Evolutionary conservation across 805 yeast species (phyloP).

Genomic region (Lipomyces lipofer): DNA sequence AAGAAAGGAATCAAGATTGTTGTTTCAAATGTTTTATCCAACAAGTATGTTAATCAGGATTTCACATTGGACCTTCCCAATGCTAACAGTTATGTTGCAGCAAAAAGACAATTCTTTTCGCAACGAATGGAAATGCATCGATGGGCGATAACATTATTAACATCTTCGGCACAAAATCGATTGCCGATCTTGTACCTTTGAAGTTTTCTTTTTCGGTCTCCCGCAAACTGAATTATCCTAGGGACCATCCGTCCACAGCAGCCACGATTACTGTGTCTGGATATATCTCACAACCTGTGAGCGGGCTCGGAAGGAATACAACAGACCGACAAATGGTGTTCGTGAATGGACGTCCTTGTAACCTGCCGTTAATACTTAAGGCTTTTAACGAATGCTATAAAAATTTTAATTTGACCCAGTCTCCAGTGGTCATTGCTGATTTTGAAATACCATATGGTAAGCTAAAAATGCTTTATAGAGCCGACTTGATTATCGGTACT

Average conservation of each 20-base stretch:
- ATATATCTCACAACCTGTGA: conserved; percentile 68
- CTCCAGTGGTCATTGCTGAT: conserved; percentile 68
- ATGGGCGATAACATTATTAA: conserved; percentile 61
- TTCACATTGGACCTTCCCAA: not conserved
- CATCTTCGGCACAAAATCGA: conserved; percentile 69
- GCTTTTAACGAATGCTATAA: conserved; percentile 73
- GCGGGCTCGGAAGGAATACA: conserved; percentile 73
- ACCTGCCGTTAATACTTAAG: conserved; percentile 54
- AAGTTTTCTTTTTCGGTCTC: conserved; percentile 37
- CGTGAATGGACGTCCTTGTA: conserved; percentile 76
- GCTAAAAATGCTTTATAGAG: too few relatives aligned
- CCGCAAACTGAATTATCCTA: conserved; percentile 14
- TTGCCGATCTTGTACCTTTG: conserved; percentile 57
- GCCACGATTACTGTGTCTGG: conserved; percentile 51
- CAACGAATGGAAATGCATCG: conserved; percentile 54
- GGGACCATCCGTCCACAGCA: conserved; percentile 18
- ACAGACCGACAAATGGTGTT: conserved; percentile 74
- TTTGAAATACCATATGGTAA: conserved; percentile 43
- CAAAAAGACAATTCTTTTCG: conserved; percentile 55
- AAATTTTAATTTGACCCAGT: conserved; percentile 68
- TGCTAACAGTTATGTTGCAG: too few relatives aligned
- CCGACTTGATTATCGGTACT: not conserved
- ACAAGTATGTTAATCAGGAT: conserved; percentile 1
- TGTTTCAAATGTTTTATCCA: conserved; percentile 51
- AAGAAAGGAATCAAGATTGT: conserved; percentile 58